These are phyloP conservation scores for Citrus unshiu DNA, from an alignment of 345 rosid genomes.

Conservation along the genomic window DNA sequence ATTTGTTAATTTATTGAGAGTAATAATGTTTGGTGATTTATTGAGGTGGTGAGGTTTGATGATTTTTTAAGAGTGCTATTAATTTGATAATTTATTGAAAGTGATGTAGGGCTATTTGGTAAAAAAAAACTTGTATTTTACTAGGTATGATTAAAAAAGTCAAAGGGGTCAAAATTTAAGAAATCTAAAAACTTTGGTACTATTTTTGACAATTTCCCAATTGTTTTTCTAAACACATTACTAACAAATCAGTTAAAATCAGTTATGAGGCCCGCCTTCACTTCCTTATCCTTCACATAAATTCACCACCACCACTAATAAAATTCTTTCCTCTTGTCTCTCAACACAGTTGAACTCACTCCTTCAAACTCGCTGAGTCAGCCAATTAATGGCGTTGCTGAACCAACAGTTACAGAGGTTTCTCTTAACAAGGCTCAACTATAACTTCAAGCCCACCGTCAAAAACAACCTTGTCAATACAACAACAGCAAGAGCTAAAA, in stretches of 20 bases:
- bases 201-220: too few species aligned
- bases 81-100: too few species aligned
- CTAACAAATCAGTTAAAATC: conserved; percentile 16
- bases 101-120: too few species aligned
- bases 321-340: not conserved
- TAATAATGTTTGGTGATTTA: too few species aligned
- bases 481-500: conserved; percentile 17
- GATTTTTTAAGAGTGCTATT: too few species aligned
- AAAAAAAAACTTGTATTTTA: too few species aligned
- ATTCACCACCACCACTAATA: conserved; percentile 4
- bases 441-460: conserved; percentile 18
- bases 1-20: too few species aligned
- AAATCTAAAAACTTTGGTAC: too few species aligned
- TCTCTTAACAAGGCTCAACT: conserved; percentile 33
- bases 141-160: too few species aligned
- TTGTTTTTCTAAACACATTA: too few species aligned
- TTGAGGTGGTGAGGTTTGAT: too few species aligned
- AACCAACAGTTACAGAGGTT: conserved; percentile 59
- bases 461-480: conserved; percentile 16
- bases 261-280: conserved; percentile 35
- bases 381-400: conserved; percentile 54
- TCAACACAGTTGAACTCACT: conserved; percentile 15
- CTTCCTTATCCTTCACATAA: conserved; percentile 32
- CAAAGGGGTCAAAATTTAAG: too few species aligned
- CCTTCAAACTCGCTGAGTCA: conserved; percentile 33